Conservation (phyloP, 108 stramenopile genomes). For the Skeletonema menzelii region DNA sequence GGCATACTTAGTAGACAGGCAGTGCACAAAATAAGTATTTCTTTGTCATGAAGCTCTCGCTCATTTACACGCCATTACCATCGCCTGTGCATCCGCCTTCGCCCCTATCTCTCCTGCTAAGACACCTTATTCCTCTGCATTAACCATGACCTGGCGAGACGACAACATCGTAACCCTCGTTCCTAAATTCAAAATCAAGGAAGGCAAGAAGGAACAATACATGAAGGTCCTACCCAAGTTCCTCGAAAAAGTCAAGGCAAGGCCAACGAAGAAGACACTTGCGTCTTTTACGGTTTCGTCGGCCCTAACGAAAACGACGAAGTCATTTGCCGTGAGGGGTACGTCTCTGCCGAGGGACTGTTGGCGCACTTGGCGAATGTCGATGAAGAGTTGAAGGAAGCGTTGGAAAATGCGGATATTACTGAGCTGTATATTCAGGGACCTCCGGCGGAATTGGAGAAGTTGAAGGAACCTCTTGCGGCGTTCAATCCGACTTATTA, state of each 20-base stretch:
- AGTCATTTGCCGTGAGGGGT: conserved; percentile 33
- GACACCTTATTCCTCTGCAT: background rate
- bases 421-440: conserved; percentile 19
- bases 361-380: conserved; percentile 25
- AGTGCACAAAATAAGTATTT: no score
- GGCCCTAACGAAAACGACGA: conserved; percentile 26
- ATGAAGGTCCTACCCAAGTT: conserved; percentile 16
- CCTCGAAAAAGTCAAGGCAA: conserved; percentile 26
- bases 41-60: conserved; percentile 6
- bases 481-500: conserved; percentile 23
- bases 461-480: conserved; percentile 30
- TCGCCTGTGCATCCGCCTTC: conserved; percentile 20
- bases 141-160: conserved; percentile 16
- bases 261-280: conserved; percentile 19
- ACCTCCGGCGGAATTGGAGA: conserved; percentile 22
- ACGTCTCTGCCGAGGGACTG: conserved; percentile 17
- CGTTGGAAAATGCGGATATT: conserved; percentile 23
- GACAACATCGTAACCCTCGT: conserved; percentile 22
- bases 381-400: conserved; percentile 17
- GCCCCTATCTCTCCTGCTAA: conserved; percentile 3
- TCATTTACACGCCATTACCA: background rate
- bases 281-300: conserved; percentile 29
- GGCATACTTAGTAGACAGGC: no score
- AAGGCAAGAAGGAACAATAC: conserved; percentile 12
- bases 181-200: conserved; percentile 35